Evolutionary conservation across 2,329 filamentous ascomycete species (phyloP).

Genomic region (Sarocladium brachiariae): DNA sequence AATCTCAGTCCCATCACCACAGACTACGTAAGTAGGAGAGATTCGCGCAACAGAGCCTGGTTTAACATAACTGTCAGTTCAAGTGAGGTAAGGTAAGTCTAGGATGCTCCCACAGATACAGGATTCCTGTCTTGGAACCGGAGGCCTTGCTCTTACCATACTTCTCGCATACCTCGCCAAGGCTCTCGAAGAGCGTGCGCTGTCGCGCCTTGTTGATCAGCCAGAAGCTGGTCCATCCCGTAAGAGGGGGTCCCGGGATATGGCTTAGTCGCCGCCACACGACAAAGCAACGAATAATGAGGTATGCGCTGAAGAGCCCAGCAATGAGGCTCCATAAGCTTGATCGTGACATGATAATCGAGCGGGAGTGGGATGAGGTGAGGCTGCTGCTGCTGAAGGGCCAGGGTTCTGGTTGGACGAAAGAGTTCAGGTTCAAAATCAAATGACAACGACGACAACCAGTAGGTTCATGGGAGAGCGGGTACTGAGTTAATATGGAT

Average conservation of each 20-base stretch:
- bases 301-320: slow-evolving; percentile 4
- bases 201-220: slow-evolving; percentile 16
- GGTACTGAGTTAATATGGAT: no score
- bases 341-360: background rate
- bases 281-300: slow-evolving; percentile 1
- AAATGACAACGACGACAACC: no score
- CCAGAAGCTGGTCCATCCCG: slow-evolving; percentile 24
- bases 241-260: slow-evolving; percentile 21
- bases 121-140: no score
- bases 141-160: slow-evolving; percentile 4
- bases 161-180: slow-evolving; percentile 4
- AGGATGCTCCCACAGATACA: no score
- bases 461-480: background rate
- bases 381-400: background rate
- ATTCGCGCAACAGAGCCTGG: slow-evolving; percentile 22
- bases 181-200: background rate
- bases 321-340: background rate
- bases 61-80: no score
- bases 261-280: slow-evolving; percentile 18
- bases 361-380: no score
- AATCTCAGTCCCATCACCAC: slow-evolving; percentile 21
- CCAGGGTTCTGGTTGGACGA: no score
- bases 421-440: no score
- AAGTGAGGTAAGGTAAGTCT: no score
- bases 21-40: slow-evolving; percentile 22